These are phyloP conservation scores for Mycotypha africana DNA, from an alignment of 371 early-diverging fungal genomes.

Conservation along the genomic window DNA sequence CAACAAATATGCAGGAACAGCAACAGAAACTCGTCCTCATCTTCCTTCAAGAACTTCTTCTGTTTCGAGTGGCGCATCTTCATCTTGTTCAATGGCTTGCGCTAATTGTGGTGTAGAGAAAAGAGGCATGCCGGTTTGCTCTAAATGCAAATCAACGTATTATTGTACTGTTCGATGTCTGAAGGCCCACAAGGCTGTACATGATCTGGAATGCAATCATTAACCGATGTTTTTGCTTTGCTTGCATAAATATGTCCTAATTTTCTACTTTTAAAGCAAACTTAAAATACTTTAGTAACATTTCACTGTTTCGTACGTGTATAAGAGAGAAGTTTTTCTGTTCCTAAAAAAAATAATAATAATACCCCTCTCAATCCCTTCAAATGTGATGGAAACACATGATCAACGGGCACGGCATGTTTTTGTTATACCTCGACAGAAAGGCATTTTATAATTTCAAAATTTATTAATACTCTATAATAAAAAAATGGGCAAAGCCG, in stretches of 20 bases:
- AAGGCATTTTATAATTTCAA: too few relatives aligned
- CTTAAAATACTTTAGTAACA: neutral
- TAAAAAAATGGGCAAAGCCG: too few relatives aligned
- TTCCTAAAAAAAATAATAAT: too few relatives aligned
- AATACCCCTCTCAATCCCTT: too few relatives aligned
- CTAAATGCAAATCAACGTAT: conserved; percentile 26
- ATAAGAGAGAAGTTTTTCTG: too few relatives aligned
- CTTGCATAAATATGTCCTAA: neutral
- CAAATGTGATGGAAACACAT: too few relatives aligned
- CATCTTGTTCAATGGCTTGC: conserved; percentile 20
- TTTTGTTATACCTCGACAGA: conserved; percentile 1
- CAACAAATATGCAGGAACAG: neutral
- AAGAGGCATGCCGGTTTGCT: conserved; percentile 40
- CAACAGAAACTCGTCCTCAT: conserved; percentile 2
- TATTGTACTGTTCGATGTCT: conserved; percentile 35
- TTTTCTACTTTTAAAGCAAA: neutral
- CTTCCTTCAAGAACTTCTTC: conserved; percentile 25
- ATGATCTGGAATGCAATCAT: conserved; percentile 12
- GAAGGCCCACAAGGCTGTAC: conserved; percentile 20
- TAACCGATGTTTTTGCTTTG: too few relatives aligned
- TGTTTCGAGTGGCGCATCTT: conserved; percentile 18
- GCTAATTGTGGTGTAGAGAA: conserved; percentile 39
- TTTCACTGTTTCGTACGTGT: neutral
- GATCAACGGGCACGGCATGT: neutral
- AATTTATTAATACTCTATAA: too few relatives aligned